Evolutionary conservation across 306 rosid species (phyloP).

Genomic region (Luffa aegyptiaca): DNA sequence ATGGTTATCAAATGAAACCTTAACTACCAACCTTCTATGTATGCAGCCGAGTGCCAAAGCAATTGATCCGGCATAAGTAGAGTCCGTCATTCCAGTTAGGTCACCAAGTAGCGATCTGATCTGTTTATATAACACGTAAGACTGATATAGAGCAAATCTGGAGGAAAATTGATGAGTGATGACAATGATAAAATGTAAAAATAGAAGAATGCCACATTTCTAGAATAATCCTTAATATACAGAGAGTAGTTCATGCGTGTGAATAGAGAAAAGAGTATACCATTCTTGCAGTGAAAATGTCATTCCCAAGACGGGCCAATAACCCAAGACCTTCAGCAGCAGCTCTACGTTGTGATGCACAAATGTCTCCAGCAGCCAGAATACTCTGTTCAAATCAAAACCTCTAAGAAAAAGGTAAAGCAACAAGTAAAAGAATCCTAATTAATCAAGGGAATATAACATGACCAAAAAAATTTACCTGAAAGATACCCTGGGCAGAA

Average conservation of each 20-base stretch:
- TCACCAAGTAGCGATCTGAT: conserved; percentile 77
- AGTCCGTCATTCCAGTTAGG: conserved; percentile 60
- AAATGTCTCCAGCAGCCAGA: conserved; percentile 85
- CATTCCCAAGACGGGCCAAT: conserved; percentile 92
- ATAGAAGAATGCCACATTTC: background rate
- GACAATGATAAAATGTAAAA: background rate
- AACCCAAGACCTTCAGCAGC: conserved; percentile 84
- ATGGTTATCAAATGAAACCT: background rate
- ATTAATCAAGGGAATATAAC: background rate
- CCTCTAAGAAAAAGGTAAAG: conserved; percentile 2
- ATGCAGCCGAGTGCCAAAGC: conserved; percentile 95
- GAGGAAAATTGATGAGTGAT: background rate
- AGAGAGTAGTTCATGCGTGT: background rate
- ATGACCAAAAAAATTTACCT: conserved; percentile 29
- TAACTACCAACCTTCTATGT: conserved; percentile 61
- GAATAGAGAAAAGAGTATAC: conserved; percentile 22
- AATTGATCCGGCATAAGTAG: conserved; percentile 75
- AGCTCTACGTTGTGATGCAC: conserved; percentile 85
- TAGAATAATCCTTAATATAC: background rate
- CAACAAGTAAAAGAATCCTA: background rate
- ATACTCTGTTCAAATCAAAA: conserved; percentile 49
- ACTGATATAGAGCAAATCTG: conserved; percentile 8
- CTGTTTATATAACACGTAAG: conserved; percentile 34
- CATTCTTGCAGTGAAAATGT: conserved; percentile 89
- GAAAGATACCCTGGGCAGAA: conserved; percentile 75